Percentiles rank a stretch among this genome's conserved stretches.
Evolutionary conservation across 345 rosid genomes (phyloP).

Genomic region (Brassica juncea): DNA sequence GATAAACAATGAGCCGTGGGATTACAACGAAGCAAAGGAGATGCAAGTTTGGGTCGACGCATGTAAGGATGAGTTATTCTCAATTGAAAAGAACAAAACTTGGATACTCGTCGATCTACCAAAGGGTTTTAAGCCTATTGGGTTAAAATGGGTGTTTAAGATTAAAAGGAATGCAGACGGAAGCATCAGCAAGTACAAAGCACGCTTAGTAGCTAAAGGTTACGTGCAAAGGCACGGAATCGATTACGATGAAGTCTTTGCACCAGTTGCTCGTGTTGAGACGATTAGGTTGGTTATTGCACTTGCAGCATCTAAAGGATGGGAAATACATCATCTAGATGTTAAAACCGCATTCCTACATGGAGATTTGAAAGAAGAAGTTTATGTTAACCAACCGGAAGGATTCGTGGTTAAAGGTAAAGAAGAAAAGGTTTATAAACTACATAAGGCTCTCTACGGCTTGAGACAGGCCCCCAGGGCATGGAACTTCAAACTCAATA

Average conservation of each 20-base stretch:
- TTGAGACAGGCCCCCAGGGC: not conserved
- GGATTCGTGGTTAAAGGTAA: not conserved
- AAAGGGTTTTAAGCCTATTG: not conserved
- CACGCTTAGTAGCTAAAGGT: no score
- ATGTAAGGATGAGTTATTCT: not conserved
- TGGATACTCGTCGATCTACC: not conserved
- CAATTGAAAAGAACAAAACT: not conserved
- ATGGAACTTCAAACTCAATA: not conserved
- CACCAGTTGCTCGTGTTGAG: no score
- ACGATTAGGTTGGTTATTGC: no score
- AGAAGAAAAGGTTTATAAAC: not conserved
- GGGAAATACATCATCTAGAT: no score
- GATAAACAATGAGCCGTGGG: no score
- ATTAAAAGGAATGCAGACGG: not conserved
- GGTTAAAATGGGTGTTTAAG: not conserved
- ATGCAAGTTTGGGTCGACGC: not conserved
- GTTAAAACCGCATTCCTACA: no score
- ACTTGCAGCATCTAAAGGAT: no score
- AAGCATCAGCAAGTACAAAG: not conserved
- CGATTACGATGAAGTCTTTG: no score
- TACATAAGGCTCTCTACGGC: not conserved
- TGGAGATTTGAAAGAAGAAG: no score
- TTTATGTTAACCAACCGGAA: not conserved
- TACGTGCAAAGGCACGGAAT: no score
- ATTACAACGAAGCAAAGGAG: not conserved